phyloP scores from a whole-genome alignment of 2,329 filamentous ascomycete species.

The Dryadomyces sulphureus region DNA sequence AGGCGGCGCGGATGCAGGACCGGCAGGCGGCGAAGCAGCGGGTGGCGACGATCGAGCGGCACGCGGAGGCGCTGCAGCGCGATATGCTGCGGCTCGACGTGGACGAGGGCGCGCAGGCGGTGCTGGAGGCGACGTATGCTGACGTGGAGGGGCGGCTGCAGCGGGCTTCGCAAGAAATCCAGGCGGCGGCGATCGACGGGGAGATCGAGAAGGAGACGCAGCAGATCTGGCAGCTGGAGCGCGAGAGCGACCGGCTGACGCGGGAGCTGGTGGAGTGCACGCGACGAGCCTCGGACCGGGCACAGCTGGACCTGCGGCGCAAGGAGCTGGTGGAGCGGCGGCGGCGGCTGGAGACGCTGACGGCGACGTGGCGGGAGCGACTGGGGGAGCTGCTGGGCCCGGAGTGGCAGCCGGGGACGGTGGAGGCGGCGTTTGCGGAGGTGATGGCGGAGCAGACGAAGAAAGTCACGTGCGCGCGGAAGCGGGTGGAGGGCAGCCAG shows the following conservation, averaged over 20 bases:
- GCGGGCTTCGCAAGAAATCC: conserved; percentile 47
- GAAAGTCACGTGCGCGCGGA: conserved; percentile 48
- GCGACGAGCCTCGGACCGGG: conserved; percentile 65
- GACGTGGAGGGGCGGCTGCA: conserved; percentile 52
- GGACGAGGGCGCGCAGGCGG: conserved; percentile 72
- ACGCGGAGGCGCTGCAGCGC: conserved; percentile 48
- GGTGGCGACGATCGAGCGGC: conserved; percentile 59
- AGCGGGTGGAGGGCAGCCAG: conserved; percentile 52
- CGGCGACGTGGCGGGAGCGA: conserved; percentile 56
- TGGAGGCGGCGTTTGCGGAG: conserved; percentile 58
- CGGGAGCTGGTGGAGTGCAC: conserved; percentile 75
- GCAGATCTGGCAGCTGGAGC: conserved; percentile 55
- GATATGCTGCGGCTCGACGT: conserved; percentile 59
- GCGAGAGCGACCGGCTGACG: conserved; percentile 55
- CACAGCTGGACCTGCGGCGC: conserved; percentile 68
- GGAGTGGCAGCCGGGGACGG: conserved; percentile 52
- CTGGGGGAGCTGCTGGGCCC: conserved; percentile 48
- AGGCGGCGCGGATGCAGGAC: conserved; percentile 56
- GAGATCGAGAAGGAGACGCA: conserved; percentile 53
- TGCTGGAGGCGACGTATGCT: conserved; percentile 58
- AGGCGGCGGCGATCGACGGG: conserved; percentile 51
- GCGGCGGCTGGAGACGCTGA: conserved; percentile 63
- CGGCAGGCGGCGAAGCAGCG: conserved; percentile 61
- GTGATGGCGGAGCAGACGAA: conserved; percentile 42
- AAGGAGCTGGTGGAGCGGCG: conserved; percentile 64